phyloP scores from a whole-genome alignment of 768 basidiomycete genomes.

The Pilatotrama ljubarskyi region DNA sequence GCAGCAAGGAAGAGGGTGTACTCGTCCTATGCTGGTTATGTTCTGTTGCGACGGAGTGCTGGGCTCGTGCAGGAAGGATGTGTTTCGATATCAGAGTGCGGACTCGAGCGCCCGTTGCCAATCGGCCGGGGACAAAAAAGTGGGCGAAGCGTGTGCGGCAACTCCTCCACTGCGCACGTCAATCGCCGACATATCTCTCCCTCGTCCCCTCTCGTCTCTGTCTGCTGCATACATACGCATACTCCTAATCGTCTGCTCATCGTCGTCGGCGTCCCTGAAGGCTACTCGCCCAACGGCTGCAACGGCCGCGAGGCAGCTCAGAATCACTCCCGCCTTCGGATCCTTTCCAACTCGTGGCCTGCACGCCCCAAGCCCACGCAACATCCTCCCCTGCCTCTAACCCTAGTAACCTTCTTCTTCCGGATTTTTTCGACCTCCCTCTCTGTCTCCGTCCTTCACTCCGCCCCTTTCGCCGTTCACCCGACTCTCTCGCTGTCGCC shows the following conservation, averaged over 20 bases:
- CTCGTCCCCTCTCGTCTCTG: neutral
- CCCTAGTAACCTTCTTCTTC: slow-evolving; percentile 24
- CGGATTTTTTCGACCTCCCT: slow-evolving; percentile 28
- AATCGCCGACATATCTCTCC: too few species aligned
- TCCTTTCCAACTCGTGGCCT: slow-evolving; percentile 38
- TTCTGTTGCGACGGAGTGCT: neutral
- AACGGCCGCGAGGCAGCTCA: slow-evolving; percentile 16
- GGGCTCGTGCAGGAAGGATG: neutral
- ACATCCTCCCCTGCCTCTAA: slow-evolving; percentile 31
- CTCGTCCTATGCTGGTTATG: neutral
- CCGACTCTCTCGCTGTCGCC: slow-evolving; percentile 25
- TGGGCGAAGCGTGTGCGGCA: neutral
- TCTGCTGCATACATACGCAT: slow-evolving; percentile 8
- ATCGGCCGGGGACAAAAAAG: neutral
- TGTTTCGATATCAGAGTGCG: neutral
- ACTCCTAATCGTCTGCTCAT: slow-evolving; percentile 14
- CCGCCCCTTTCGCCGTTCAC: slow-evolving; percentile 23
- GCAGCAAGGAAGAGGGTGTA: neutral
- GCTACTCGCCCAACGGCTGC: neutral
- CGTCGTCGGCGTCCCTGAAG: slow-evolving; percentile 1
- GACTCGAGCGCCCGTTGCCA: neutral
- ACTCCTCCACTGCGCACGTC: too few species aligned
- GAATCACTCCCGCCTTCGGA: slow-evolving; percentile 17
- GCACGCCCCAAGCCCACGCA: slow-evolving; percentile 35
- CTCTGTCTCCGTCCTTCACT: slow-evolving; percentile 27